phyloP scores from a whole-genome alignment of 1,284 basidiomycete genomes.

The Cryptococcus maquisensis region DNA sequence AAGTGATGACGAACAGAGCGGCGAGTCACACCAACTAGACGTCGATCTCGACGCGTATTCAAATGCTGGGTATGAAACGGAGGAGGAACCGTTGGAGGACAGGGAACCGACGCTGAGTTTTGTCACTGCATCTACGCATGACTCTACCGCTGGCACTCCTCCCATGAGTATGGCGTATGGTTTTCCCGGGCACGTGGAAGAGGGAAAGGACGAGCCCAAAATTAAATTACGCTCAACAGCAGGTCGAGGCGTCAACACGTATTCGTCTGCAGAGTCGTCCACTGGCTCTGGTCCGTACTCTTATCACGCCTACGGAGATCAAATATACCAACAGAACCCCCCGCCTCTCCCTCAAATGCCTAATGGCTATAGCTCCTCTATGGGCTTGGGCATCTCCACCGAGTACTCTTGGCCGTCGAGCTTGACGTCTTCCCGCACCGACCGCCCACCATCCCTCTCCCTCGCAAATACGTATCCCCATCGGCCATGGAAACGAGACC shows the following conservation, averaged over 20 bases:
- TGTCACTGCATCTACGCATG: slow-evolving; percentile 41
- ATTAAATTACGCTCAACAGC: slow-evolving; percentile 31
- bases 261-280: slow-evolving; percentile 45
- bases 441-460: slow-evolving; percentile 8
- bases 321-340: slow-evolving; percentile 25
- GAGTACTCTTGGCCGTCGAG: slow-evolving; percentile 5
- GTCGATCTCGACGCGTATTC: slow-evolving; percentile 44
- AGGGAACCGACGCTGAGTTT: slow-evolving; percentile 45
- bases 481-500: slow-evolving; percentile 30
- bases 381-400: slow-evolving; percentile 27
- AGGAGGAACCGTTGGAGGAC: slow-evolving; percentile 17
- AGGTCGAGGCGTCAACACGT: slow-evolving; percentile 35
- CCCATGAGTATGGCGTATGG: slow-evolving; percentile 32
- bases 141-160: slow-evolving; percentile 40
- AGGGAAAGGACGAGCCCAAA: slow-evolving; percentile 30
- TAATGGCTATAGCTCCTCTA: slow-evolving; percentile 9
- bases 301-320: slow-evolving; percentile 32
- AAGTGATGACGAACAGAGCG: background rate
- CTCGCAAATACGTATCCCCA: slow-evolving; percentile 23
- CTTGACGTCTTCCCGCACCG: background rate
- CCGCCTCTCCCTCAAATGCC: slow-evolving; percentile 36
- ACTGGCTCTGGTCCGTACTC: slow-evolving; percentile 42
- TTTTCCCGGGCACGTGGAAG: slow-evolving; percentile 19
- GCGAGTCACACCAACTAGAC: slow-evolving; percentile 19
- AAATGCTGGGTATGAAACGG: slow-evolving; percentile 29